Evolutionary conservation across 2,329 filamentous ascomycete genomes (phyloP).

Genomic region (Gremmenia infestans): DNA sequence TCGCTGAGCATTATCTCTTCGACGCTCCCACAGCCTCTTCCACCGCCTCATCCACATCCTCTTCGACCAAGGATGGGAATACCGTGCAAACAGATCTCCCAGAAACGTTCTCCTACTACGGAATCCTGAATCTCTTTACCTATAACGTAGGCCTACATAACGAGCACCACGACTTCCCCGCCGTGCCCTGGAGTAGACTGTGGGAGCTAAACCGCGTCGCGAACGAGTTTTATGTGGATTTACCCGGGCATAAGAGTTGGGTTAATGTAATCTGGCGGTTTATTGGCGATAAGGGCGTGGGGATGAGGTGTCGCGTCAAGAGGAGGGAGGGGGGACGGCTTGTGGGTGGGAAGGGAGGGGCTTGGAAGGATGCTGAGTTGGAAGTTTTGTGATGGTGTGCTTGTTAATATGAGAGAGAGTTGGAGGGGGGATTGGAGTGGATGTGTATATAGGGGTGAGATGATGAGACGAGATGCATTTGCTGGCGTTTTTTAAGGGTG

Average conservation of each 20-base stretch:
- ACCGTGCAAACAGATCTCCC: conserved; percentile 61
- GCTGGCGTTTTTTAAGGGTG: not conserved
- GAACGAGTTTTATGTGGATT: conserved; percentile 82
- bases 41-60: too few relatives aligned
- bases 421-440: too few relatives aligned
- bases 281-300: conserved; percentile 83
- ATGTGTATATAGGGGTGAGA: not conserved
- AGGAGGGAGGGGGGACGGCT: conserved; percentile 68
- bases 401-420: too few relatives aligned
- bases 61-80: conserved; percentile 50
- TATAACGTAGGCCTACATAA: conserved; percentile 99
- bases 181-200: conserved; percentile 88
- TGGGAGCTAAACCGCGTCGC: conserved; percentile 74
- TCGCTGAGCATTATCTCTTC: conserved; percentile 93
- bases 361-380: conserved; percentile 66
- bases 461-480: not conserved
- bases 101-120: conserved; percentile 97
- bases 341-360: conserved; percentile 45
- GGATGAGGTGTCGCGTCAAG: conserved; percentile 90
- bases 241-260: conserved; percentile 89
- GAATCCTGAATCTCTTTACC: conserved; percentile 81
- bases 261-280: conserved; percentile 92
- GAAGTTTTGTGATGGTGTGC: conserved; percentile 43
- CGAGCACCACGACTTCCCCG: conserved; percentile 98
- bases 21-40: conserved; percentile 51